Evolutionary conservation across 805 yeast species (phyloP), one percentile per base, ranked within the genome.

Genomic region (Debaryomyces hansenii): DNA sequence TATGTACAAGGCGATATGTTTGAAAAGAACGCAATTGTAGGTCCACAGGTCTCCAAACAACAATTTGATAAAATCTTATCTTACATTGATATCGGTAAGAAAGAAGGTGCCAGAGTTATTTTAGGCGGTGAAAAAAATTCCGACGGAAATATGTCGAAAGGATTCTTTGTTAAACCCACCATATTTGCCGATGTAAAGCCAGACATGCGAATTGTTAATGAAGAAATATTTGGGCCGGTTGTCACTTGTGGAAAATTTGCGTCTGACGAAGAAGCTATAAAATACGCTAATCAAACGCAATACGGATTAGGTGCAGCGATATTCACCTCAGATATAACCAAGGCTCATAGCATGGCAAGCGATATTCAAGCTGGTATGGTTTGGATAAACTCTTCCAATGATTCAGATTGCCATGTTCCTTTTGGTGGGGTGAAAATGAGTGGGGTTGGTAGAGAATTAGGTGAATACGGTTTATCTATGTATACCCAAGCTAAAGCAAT

Each of bases 181-280:
- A 74, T 89, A 37, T 87, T 88, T 56, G 76, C 84, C 20, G 87
- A 86, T 57, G 89, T 86, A 41, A 76, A 72, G 44, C 83, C 84
- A 50, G 64, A 75, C 28, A 83, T 84, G 80, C 72, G 77, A 49
- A 79, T 89, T 42, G 85, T 84, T 47, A 75, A 76, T 53, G 96
- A 89, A 66, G 96, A 89, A 67, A 87, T 89, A 48, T 89, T 89
- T 64, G 96, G 96, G 15, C 96, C 96, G 12, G 96, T 89, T 29
- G 89, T 84, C 20, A 74, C 82, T 6, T 73, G 85, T 31, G 80
- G 84, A 47, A 80, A 79, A 64, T 89, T 89, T 69, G 61, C 70
- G 32, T 70, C 82, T 27, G 85, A 82, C 53, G 85, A 80, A 41
- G 91, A 88, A 59, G 96, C 82, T 4, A 52, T 89, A 21, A 69